phyloP scores from a whole-genome alignment of 1,284 basidiomycete genomes.

The Puccinia triticina region DNA sequence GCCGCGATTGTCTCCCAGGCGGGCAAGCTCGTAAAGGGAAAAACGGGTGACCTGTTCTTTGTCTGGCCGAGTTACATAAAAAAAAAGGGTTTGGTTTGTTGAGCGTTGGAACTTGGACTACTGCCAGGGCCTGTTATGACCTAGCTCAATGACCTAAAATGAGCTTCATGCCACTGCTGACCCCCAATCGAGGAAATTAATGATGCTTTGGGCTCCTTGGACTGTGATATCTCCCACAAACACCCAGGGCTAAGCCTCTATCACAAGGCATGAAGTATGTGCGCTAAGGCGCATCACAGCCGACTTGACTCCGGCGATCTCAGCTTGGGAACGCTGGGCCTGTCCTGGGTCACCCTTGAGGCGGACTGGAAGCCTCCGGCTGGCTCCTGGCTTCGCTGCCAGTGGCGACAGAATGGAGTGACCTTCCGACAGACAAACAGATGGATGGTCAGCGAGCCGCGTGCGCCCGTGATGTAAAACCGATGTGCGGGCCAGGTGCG shows the following conservation, averaged over 20 bases:
- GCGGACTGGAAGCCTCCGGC: not conserved
- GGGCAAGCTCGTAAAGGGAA: slow-evolving; percentile 21
- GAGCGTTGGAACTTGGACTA: not conserved
- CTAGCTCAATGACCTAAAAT: slow-evolving; percentile 4
- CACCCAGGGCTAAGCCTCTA: slow-evolving; percentile 7
- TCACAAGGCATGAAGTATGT: not conserved
- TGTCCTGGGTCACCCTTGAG: not conserved
- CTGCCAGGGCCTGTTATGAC: not conserved
- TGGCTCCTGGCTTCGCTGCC: slow-evolving; percentile 1
- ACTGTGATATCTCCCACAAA: not conserved
- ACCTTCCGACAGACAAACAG: slow-evolving; percentile 8
- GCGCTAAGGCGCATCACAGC: slow-evolving; percentile 10
- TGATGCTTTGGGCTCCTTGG: slow-evolving; percentile 7
- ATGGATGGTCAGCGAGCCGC: not conserved
- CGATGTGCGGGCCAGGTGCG: slow-evolving; percentile 7
- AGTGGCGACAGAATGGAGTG: slow-evolving; percentile 14
- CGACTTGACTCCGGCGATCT: slow-evolving; percentile 12
- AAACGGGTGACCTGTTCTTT: not conserved
- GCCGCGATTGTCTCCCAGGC: not conserved
- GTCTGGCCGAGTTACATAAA: not conserved
- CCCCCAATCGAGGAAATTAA: slow-evolving; percentile 6
- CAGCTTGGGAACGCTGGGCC: not conserved
- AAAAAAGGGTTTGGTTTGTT: slow-evolving; percentile 1
- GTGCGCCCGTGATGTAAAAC: slow-evolving; percentile 7
- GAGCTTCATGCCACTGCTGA: not conserved